Percentiles rank a stretch among this genome's conserved stretches.
Conservation (phyloP, 202 grass and related monocot species). For the Miscanthus sacchariflorus region DNA sequence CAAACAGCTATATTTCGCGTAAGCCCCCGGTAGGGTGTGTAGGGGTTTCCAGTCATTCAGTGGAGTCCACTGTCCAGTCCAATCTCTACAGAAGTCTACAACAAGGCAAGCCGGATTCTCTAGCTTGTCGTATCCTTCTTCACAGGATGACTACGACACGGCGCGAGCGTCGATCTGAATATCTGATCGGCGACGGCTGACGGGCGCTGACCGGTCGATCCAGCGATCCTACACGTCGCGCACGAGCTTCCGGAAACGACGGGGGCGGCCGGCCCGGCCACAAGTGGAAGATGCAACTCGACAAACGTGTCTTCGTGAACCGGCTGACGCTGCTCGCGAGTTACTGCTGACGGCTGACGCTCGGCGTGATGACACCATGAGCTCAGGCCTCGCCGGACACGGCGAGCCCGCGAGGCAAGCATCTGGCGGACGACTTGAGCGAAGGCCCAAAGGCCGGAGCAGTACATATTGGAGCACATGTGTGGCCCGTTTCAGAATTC, state of each 20-base stretch:
- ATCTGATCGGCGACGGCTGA: background rate
- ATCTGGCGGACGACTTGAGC: background rate
- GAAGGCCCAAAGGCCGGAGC: background rate
- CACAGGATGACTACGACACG: background rate
- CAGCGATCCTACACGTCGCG: background rate
- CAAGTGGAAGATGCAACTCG: background rate
- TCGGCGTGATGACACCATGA: background rate
- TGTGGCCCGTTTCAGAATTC: too few species aligned
- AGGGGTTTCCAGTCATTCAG: background rate
- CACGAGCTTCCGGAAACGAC: background rate
- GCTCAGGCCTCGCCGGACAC: background rate
- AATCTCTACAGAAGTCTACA: background rate
- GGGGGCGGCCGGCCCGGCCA: background rate
- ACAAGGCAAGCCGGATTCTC: background rate
- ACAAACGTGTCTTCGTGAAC: background rate
- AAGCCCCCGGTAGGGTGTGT: too few species aligned
- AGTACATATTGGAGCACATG: background rate
- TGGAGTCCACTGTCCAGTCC: background rate
- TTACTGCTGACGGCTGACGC: background rate
- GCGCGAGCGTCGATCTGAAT: background rate
- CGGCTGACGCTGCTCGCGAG: background rate
- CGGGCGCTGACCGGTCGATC: background rate
- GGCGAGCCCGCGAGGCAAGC: background rate
- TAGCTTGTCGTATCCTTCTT: background rate
- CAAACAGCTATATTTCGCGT: background rate